phyloP scores from a whole-genome alignment of 805 yeast genomes.

The Limtongozyma cylindracea region DNA sequence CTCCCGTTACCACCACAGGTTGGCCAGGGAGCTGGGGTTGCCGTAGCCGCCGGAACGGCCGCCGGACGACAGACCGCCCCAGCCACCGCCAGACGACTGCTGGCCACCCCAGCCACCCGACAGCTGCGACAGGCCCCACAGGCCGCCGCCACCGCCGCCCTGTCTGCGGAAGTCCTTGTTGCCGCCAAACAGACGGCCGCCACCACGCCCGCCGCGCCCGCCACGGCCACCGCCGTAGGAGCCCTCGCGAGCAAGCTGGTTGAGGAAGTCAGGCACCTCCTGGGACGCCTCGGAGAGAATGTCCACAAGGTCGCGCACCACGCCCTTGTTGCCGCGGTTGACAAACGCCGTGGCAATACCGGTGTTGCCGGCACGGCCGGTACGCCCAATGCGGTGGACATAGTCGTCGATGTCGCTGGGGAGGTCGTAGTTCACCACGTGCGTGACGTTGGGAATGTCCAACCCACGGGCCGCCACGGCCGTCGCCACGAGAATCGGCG shows the following conservation, averaged over 20 bases:
- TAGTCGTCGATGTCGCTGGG: constrained; percentile 96
- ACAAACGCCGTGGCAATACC: constrained; percentile 98
- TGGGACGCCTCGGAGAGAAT: constrained; percentile 90
- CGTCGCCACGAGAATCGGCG: constrained; percentile 92
- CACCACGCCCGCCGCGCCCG: constrained; percentile 11
- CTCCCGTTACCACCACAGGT: constrained; percentile 3
- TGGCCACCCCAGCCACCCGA: no score
- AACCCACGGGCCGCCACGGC: constrained; percentile 99
- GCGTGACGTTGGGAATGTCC: constrained; percentile 97
- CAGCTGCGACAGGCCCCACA: constrained; percentile 7
- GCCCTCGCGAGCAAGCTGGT: constrained; percentile 55
- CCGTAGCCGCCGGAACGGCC: constrained; percentile 4
- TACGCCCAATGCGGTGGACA: constrained; percentile 99
- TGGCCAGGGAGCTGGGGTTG: constrained; percentile 4
- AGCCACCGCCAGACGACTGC: constrained; percentile 3
- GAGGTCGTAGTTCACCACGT: constrained; percentile 90
- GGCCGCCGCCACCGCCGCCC: constrained; percentile 10
- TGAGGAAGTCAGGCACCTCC: constrained; percentile 82
- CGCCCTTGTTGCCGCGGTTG: constrained; percentile 82
- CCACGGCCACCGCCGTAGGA: constrained; percentile 16
- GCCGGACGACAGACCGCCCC: constrained; percentile 2
- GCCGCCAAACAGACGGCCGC: constrained; percentile 6
- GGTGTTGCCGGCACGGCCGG: constrained; percentile 99
- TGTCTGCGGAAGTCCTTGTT: constrained; percentile 25
- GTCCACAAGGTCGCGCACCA: constrained; percentile 71